A percentile compares a stretch with the other conserved stretches of the same genome.
Conservation (phyloP, 2,329 filamentous ascomycete species). For the Phaeosphaeriaceae sp. region DNA sequence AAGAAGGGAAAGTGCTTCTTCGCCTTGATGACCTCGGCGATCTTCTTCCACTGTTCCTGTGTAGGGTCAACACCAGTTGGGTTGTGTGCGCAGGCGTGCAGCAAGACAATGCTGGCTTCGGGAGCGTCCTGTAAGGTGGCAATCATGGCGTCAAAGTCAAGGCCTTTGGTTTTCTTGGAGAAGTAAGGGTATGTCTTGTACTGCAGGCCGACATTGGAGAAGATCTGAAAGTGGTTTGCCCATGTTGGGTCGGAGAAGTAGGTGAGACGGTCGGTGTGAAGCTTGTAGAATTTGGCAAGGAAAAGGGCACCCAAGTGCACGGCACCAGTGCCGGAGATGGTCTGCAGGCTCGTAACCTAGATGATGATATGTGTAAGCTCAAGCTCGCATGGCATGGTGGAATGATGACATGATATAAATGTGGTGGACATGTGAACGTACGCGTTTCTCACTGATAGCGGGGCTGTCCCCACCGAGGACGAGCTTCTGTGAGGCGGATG, state of each 20-base stretch:
- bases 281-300: conserved; percentile 85
- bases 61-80: conserved; percentile 97
- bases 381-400: conserved; percentile 26
- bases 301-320: conserved; percentile 93
- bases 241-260: conserved; percentile 96
- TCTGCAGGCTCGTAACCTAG: conserved; percentile 78
- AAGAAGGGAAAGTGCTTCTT: conserved; percentile 97
- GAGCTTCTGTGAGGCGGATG: conserved; percentile 86
- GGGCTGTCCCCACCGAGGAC: conserved; percentile 81
- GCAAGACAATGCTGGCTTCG: conserved; percentile 81
- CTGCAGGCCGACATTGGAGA: conserved; percentile 82
- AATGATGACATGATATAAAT: no score
- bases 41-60: conserved; percentile 89
- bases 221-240: conserved; percentile 99
- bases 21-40: conserved; percentile 76
- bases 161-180: conserved; percentile 82
- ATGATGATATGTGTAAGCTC: conserved; percentile 29
- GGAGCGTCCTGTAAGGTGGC: conserved; percentile 71
- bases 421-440: no score
- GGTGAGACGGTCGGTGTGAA: conserved; percentile 70
- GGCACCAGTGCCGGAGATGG: conserved; percentile 95
- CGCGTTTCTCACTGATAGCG: conserved; percentile 82
- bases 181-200: conserved; percentile 94
- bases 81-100: conserved; percentile 97
- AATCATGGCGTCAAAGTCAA: conserved; percentile 92